Base-by-base conservation (phyloP, 2,329 filamentous ascomycete genomes). In the Colletotrichum horii region DNA sequence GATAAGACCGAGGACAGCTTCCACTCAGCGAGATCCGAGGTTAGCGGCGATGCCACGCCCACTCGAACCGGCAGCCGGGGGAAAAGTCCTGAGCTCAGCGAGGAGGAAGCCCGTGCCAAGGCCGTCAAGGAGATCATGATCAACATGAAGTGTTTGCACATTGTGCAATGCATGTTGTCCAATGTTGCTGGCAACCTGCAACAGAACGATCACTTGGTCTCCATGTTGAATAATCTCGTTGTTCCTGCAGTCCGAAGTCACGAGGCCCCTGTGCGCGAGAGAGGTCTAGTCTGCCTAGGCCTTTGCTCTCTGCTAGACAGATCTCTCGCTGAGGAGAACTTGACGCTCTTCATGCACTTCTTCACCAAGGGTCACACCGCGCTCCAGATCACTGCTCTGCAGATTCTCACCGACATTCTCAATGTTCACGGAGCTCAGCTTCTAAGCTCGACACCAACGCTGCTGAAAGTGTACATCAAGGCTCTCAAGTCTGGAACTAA, bases 101-200 rank as follows among this genome's bases (percentile, higher is more conserved):
- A 94, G 72, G 94, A 94, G 79, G 91, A 93, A 77, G 91, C 91
- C 12, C 89, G 91, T 79, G 89, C 91, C 62, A 97, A 96, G 86
- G 95, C 94, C 2, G 92, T 98, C 78, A 93, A 92, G 78, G 96
- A 98, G 85, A 97, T 98, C 82, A 93, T 98, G 88, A 94, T 98
- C 83, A 98, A 98, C 87, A 96, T 98, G 92, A 98, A 98, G 86
- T 98, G 97, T 84, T 89, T 99, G 77, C 95, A 98, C 82, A 98
- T 99, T 79, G 96, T 97, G 30, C 95, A 98, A 84, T 98, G 96
- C 88, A 98, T 98, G 94, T 90, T 99, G 67, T 93, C 97, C 82
- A 98, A 98, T 81, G 95, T 99, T 12, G 91, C 94, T 69, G 95
- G 95, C 76, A 94, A 94, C 80, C 88, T 98, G 48, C 96, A 98